Evolutionary conservation across 2,329 filamentous ascomycete species (phyloP).

Genomic region (Aspergillus sp.): DNA sequence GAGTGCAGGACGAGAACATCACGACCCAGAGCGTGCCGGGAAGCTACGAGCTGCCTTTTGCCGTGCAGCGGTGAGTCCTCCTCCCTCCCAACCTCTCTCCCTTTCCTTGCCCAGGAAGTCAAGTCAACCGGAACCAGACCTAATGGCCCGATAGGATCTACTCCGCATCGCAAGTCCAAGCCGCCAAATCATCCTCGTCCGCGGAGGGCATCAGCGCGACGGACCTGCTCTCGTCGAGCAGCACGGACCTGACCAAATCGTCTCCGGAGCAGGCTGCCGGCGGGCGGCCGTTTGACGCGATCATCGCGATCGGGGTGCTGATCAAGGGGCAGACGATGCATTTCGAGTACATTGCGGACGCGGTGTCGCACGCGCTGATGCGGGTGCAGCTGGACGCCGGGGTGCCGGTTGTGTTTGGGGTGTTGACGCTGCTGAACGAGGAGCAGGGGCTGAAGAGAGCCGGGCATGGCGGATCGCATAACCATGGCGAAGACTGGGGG

Average conservation of each 20-base stretch:
- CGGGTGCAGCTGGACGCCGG: conserved; percentile 81
- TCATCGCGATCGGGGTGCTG: conserved; percentile 89
- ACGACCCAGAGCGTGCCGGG: conserved; percentile 83
- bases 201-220: conserved; percentile 36
- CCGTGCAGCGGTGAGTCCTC: conserved; percentile 62
- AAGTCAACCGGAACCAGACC: no score
- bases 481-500: conserved; percentile 96
- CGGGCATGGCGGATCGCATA: conserved; percentile 64
- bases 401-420: conserved; percentile 82
- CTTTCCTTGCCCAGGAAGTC: conserved; percentile 41
- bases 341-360: conserved; percentile 95
- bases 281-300: conserved; percentile 67
- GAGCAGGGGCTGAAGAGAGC: conserved; percentile 80
- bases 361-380: conserved; percentile 88
- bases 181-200: conserved; percentile 44
- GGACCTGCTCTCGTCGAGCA: conserved; percentile 52
- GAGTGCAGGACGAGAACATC: conserved; percentile 82
- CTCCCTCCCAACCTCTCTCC: neutral
- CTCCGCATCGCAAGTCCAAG: conserved; percentile 77
- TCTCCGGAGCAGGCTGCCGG: conserved; percentile 29
- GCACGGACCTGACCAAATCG: conserved; percentile 55
- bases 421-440: conserved; percentile 80
- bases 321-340: conserved; percentile 99
- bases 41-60: conserved; percentile 87
- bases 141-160: no score